These are phyloP conservation scores for Strigomonas oncopelti DNA, from an alignment of 208 protist species.

Conservation along the genomic window DNA sequence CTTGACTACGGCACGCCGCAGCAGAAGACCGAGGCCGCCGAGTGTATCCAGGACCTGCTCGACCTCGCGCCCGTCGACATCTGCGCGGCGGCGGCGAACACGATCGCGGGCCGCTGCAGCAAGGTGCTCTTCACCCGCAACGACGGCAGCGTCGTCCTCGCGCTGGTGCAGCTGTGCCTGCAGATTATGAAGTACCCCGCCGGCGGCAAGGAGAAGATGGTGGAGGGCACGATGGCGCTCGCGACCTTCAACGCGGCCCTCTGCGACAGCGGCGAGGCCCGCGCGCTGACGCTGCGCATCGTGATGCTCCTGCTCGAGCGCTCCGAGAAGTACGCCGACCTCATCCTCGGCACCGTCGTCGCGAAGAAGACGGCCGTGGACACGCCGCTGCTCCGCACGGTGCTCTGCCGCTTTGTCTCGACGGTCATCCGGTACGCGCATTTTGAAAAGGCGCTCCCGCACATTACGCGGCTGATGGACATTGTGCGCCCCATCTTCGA, in stretches of 20 bases:
- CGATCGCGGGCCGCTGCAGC: conserved; percentile 82
- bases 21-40: conserved; percentile 85
- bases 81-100: conserved; percentile 68
- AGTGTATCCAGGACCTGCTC: conserved; percentile 87
- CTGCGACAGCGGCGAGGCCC: conserved; percentile 78
- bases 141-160: conserved; percentile 79
- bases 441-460: conserved; percentile 67
- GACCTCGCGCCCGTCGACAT: conserved; percentile 67
- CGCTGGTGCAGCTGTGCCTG: conserved; percentile 78
- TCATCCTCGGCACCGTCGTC: conserved; percentile 84
- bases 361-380: conserved; percentile 80
- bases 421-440: conserved; percentile 80
- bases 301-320: conserved; percentile 72
- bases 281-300: conserved; percentile 70
- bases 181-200: conserved; percentile 78
- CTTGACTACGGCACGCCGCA: conserved; percentile 84
- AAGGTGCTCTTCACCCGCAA: conserved; percentile 90
- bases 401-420: conserved; percentile 88
- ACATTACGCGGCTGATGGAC: conserved; percentile 75
- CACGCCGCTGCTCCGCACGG: conserved; percentile 71
- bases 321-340: conserved; percentile 80
- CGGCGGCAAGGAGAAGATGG: conserved; percentile 88
- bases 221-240: conserved; percentile 84
- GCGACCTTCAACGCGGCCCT: conserved; percentile 88
- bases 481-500: conserved; percentile 75